Conservation (phyloP, 2,329 filamentous ascomycete genomes). For the Penicillium sp. region DNA sequence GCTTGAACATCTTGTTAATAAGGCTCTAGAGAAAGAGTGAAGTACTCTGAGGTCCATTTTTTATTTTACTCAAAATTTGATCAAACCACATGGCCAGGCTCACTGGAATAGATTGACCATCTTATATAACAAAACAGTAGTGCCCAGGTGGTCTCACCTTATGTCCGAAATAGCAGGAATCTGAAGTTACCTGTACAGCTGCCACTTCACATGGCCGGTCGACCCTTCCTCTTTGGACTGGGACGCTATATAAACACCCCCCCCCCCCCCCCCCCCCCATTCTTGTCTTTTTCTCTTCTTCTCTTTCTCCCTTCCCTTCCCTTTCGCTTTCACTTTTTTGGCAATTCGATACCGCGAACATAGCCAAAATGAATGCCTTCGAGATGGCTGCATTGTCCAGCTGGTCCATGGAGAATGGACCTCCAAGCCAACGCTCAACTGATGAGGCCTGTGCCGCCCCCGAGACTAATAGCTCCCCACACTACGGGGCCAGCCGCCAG, state of each 20-base stretch:
- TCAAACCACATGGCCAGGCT: not conserved
- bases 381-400: not conserved
- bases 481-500: not conserved
- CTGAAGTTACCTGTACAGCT: not conserved
- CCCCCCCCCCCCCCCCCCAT: no score
- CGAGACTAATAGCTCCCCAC: not conserved
- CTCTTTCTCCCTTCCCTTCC: not conserved
- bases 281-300: not conserved
- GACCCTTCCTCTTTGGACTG: not conserved
- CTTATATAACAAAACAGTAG: not conserved
- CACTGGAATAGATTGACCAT: not conserved
- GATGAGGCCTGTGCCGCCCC: not conserved
- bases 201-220: not conserved
- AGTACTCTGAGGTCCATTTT: not conserved
- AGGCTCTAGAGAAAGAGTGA: constrained; percentile 29
- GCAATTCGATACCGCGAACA: not conserved
- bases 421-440: not conserved
- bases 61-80: not conserved
- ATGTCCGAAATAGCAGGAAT: not conserved
- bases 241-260: not conserved
- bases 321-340: not conserved
- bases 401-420: not conserved
- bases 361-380: not conserved
- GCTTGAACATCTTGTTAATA: constrained; percentile 40
- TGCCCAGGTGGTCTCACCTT: not conserved